Base-by-base conservation (phyloP, 2,329 filamentous ascomycete species). In the Botrytis medusae region DNA sequence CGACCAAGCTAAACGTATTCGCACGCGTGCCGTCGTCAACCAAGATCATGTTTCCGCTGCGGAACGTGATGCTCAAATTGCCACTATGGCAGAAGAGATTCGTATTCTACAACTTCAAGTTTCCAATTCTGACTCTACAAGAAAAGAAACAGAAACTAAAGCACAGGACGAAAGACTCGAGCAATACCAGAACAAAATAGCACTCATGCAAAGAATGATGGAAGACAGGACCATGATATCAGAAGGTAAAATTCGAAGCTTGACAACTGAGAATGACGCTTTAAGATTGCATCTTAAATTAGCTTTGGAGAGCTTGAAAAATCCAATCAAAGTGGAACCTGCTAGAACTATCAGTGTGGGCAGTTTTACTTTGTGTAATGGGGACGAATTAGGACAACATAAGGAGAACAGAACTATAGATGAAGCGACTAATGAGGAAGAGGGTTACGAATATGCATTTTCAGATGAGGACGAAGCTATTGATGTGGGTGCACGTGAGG, bases 1-100 rank as follows among this genome's bases (percentile, higher is more conserved):
- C 32, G 95, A 99, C 82, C 95, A 98, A 83, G 96, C 96, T 75
- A 99, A 99, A 86, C 92, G 93, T 73, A 99, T 99, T 84, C 94
- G 95, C 80, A 98, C 95, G 48, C 92, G 94, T 69, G 96, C 96
- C 40, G 91, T 95, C 46, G 93, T 98, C 84, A 99, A 99, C 84
- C 94, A 99, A 84, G 95, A 98, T 82, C 92, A 94, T 78, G 91
- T 98, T 77, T 95, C 93, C 16, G 92, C 94, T 22, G 96, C 95
- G 0, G 93, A 98, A 84, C 91, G 97, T 76, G 96, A 99, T 82
- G 94, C 94, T 6, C 94, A 98, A 83, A 97, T 99, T 79, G 86
- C 89, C 1, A 93, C 94, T 79, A 98, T 99, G 96, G 92, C 94
- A 16, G 95, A 97, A 80, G 96, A 97, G 77, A 99, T 99, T 77